Evolutionary conservation across 139 green algal species (phyloP), one percentile per base, ranked within the genome.

Genomic region (Coelastrella sp.): DNA sequence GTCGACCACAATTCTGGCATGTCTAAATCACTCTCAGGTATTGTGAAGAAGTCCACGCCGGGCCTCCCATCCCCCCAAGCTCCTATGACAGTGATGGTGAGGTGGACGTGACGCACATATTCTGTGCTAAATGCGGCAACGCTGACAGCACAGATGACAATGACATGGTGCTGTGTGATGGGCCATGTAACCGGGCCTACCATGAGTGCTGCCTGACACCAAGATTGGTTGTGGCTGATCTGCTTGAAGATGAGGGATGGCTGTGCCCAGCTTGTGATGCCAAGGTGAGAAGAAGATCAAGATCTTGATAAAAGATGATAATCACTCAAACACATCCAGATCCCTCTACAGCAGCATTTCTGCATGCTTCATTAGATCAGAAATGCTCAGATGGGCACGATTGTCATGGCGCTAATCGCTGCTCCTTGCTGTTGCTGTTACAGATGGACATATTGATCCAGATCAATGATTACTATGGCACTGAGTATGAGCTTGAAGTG

Each of bases 151-250:
- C 59, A 19, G 93, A 95, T 57, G 94, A 96, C 88, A 98, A 98
- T 85, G 96, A 98, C 92, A 95, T 98, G 78, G 87, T 98, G 43
- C 85, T 98, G 53, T 98, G 96, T 85, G 96, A 98, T 84, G 96
- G 96, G 21, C 79, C 85, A 40, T 98, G 96, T 89, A 91, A 91
- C 83, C 66, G 79, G 27, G 94, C 93, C 11, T 97, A 94, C 88
- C 94, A 97, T 78, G 88, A 94, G 75, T 86, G 89, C 59, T 96
- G 94, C 85, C 35, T 95, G 60, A 74, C 91, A 69, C 93, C 93
- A 0, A 88, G 88, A 7, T 19, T 97, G 23, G 84, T 92, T 41
- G 60, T 78, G 27, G 87, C 88, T 0, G 88, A 92, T 23, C 86
- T 96, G 63, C 68, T 79, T 0, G 92, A 94, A 84, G 94, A 96